A percentile compares a stretch with the other conserved stretches of the same genome.
Evolutionary conservation across 1,284 basidiomycete genomes (phyloP).

Genomic region (Retiboletus fuscus): DNA sequence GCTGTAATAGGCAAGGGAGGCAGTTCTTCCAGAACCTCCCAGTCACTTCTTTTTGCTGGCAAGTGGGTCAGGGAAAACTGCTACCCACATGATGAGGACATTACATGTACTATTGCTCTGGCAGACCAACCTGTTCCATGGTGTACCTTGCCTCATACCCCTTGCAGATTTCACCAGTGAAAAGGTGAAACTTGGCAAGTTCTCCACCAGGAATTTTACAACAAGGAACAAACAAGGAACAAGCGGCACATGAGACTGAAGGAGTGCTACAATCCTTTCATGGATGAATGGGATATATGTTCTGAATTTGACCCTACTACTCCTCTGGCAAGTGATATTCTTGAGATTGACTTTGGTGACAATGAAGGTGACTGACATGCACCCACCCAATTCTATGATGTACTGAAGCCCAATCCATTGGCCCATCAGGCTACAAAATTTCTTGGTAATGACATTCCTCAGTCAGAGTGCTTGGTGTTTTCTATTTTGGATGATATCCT

Average conservation of each 20-base stretch:
- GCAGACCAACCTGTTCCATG: too few relatives aligned
- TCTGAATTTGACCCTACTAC: conserved; percentile 1
- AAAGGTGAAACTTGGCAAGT: too few relatives aligned
- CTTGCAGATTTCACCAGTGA: too few relatives aligned
- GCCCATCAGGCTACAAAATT: neutral
- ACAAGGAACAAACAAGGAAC: too few relatives aligned
- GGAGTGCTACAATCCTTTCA: conserved; percentile 7
- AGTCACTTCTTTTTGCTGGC: too few relatives aligned
- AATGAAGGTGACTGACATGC: too few relatives aligned
- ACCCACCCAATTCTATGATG: neutral
- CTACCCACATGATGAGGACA: neutral
- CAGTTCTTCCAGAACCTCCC: conserved; percentile 1
- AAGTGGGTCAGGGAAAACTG: too few relatives aligned
- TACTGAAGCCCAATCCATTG: neutral
- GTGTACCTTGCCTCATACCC: too few relatives aligned
- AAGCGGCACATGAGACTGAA: neutral
- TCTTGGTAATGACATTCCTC: neutral
- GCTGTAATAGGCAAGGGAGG: neutral
- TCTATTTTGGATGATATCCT: neutral
- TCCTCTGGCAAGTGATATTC: neutral
- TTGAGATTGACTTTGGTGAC: neutral
- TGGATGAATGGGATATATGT: conserved; percentile 13
- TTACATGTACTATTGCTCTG: too few relatives aligned
- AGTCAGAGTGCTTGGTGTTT: neutral
- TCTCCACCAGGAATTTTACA: too few relatives aligned